These are phyloP conservation scores for Thozetella sp. DNA, from an alignment of 495 filamentous ascomycete species.

Conservation along the genomic window DNA sequence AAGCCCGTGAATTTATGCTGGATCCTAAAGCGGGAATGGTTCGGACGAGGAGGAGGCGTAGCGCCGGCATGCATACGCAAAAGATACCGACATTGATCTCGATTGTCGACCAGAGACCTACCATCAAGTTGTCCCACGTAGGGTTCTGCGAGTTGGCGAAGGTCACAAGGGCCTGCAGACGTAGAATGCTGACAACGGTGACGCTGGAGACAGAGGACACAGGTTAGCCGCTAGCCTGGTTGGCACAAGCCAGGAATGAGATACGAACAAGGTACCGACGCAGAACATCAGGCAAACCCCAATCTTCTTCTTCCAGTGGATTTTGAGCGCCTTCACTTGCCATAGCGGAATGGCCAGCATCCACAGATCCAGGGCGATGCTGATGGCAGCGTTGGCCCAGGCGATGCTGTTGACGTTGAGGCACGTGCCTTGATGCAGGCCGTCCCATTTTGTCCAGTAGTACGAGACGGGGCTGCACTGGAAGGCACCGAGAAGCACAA, in stretches of 20 bases:
- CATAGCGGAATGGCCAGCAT: constrained; percentile 55
- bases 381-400: constrained; percentile 46
- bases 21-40: not conserved
- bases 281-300: constrained; percentile 52
- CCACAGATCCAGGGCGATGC: constrained; percentile 53
- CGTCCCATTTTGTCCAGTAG: constrained; percentile 28
- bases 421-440: constrained; percentile 19
- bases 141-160: constrained; percentile 23
- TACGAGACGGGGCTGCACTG: constrained; percentile 26
- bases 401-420: constrained; percentile 22
- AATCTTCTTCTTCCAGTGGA: constrained; percentile 48
- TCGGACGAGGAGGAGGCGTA: constrained; percentile 21
- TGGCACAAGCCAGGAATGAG: constrained; percentile 7
- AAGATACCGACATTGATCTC: constrained; percentile 34
- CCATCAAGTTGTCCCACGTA: constrained; percentile 27
- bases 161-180: constrained; percentile 12
- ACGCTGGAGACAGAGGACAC: constrained; percentile 6
- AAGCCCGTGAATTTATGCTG: too few species aligned
- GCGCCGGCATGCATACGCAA: constrained; percentile 32
- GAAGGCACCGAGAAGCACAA: constrained; percentile 18
- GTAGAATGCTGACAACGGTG: constrained; percentile 16
- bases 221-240: not conserved
- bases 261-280: constrained; percentile 49
- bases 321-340: constrained; percentile 38
- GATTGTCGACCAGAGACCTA: constrained; percentile 29